Evolutionary conservation across 352 stramenopile species (phyloP).

Genomic region (Sclerospora graminicola): DNA sequence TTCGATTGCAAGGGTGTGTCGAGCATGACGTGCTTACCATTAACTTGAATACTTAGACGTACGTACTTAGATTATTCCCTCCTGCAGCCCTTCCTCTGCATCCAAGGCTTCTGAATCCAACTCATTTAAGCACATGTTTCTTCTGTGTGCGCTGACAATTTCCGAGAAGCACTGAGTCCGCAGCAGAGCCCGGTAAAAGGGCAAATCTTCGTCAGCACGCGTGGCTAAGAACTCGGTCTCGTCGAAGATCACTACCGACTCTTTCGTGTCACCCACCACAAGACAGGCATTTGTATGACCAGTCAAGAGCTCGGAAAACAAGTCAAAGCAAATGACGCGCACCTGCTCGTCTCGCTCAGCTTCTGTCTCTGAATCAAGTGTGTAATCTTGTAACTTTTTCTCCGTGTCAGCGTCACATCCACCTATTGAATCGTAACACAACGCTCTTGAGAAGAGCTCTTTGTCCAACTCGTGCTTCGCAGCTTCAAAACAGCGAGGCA

Average conservation of each 20-base stretch:
- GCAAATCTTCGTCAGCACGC: constrained; percentile 37
- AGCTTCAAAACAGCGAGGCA: constrained; percentile 42
- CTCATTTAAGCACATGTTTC: constrained; percentile 38
- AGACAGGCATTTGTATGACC: constrained; percentile 67
- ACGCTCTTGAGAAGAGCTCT: constrained; percentile 28
- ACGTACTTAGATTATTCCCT: constrained; percentile 32
- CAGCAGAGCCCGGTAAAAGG: constrained; percentile 60
- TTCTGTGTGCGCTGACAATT: constrained; percentile 67
- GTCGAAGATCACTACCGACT: constrained; percentile 84
- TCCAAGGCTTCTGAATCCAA: constrained; percentile 13
- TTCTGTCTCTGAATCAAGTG: constrained; percentile 12
- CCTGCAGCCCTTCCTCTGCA: constrained; percentile 27
- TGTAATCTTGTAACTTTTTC: constrained; percentile 7
- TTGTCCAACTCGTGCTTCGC: constrained; percentile 46
- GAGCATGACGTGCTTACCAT: not conserved
- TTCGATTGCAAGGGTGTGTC: too few relatives aligned
- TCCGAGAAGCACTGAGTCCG: constrained; percentile 80
- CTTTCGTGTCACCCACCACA: constrained; percentile 75
- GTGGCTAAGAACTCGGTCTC: constrained; percentile 73
- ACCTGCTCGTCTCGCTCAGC: constrained; percentile 34
- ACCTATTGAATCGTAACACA: constrained; percentile 33
- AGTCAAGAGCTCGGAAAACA: constrained; percentile 50
- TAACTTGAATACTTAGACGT: not conserved
- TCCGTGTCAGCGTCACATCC: constrained; percentile 11
- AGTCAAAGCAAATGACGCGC: constrained; percentile 52